Base-by-base conservation (phyloP, 768 basidiomycete species). In the Rhodosporidiobolus sp. region DNA sequence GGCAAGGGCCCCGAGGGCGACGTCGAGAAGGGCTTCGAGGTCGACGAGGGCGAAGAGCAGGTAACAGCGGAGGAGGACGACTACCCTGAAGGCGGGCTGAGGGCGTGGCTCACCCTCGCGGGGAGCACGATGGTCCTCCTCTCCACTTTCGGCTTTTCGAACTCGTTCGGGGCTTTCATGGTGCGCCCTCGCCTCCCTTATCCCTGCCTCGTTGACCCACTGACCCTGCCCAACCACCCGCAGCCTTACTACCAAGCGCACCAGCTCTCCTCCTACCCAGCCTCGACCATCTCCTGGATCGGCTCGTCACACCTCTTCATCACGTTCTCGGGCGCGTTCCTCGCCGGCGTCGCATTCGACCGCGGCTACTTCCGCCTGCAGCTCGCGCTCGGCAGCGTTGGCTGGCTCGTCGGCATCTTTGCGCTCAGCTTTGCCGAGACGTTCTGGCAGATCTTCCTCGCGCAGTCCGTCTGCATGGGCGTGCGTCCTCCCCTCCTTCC, bases 261-360 rank as follows among this genome's bases (percentile, higher is more conserved):
- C 69, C 82, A 81, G 49, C 79, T 82, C 45, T 79, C 78, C 8
- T 68, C 78, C 17, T 76, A 81, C 60, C 61, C 77, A 3, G 68
- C 81, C 1, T 78, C 80, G 8, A 74, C 78, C 26, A 76, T 82
- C 74, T 76, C 79, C 20, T 82, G 83, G 83, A 79, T 83, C 61
- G 81, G 81, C 1, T 72, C 70, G 17, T 64, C 79, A n/a, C 80
- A 82, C 67, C 69, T 82, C 26, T 80, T 81, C 77, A 60, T 83
- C 19, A 78, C 81, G 32, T 79, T 81, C 54, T 66, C 76, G 20
- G 48, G 76, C 16, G 80, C 81, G 8, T 69, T 81, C 45, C 53
- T 79, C 48, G 67, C 76, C 24, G 83, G 83, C 8, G 72, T 78
- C 35, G 63, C 81, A 5, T 83, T 81, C 69, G 82, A 83, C 63